A percentile compares a stretch with the other conserved stretches of the same genome.
phyloP scores from a whole-genome alignment of 768 basidiomycete species.

The Xerocomellus intermedius region DNA sequence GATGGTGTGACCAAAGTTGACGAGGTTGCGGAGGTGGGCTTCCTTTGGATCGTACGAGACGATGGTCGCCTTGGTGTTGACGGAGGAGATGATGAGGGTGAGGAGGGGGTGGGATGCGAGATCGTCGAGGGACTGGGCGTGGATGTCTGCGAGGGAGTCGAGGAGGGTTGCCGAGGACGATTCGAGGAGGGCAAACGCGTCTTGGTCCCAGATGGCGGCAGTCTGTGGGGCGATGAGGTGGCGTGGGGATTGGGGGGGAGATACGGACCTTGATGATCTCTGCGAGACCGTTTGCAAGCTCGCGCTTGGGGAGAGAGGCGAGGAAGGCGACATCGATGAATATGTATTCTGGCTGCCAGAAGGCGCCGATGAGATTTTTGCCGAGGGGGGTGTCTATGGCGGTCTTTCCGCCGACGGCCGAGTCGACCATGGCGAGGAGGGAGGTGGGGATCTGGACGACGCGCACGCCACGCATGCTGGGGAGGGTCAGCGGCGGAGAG shows the following conservation, averaged over 20 bases:
- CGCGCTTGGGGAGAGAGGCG: conserved; percentile 85
- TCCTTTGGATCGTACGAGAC: conserved; percentile 97
- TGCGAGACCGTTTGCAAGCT: conserved; percentile 99
- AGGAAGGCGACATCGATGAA: conserved; percentile 98
- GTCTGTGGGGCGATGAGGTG: conserved; percentile 53
- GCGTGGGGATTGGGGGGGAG: not conserved
- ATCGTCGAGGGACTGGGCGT: conserved; percentile 56
- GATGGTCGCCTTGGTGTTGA: conserved; percentile 94
- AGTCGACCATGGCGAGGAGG: conserved; percentile 97
- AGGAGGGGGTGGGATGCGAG: conserved; percentile 84
- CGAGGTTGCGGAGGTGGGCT: conserved; percentile 94
- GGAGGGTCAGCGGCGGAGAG: not conserved
- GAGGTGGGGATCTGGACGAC: conserved; percentile 97
- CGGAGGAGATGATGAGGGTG: conserved; percentile 88
- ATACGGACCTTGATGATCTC: conserved; percentile 88
- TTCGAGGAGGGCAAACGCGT: conserved; percentile 86
- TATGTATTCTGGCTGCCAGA: conserved; percentile 97
- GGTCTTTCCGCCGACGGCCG: conserved; percentile 95
- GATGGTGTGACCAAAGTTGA: conserved; percentile 98
- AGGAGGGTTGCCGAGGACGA: conserved; percentile 82
- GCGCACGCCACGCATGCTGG: conserved; percentile 94
- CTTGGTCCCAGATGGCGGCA: conserved; percentile 97
- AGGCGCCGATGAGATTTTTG: conserved; percentile 97
- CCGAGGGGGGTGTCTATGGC: conserved; percentile 99
- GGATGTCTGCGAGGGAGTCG: conserved; percentile 68